Conservation (phyloP, 1,284 basidiomycete genomes). For the Sparassis latifolia region DNA sequence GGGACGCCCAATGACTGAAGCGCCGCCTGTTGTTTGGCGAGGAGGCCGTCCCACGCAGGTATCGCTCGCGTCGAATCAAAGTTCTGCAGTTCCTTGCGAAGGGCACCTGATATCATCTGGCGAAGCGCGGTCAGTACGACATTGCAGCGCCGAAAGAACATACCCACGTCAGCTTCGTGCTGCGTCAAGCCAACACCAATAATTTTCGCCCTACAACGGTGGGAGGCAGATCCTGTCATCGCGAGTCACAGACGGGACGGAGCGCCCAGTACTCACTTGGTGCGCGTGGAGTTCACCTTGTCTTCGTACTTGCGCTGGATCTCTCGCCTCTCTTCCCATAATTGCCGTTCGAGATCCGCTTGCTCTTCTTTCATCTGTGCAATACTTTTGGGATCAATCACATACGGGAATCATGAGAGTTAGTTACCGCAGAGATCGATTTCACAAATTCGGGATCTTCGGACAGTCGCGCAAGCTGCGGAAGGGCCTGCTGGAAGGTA, state of each 20-base stretch:
- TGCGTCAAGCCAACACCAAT: slow-evolving; percentile 58
- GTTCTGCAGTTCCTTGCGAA: slow-evolving; percentile 52
- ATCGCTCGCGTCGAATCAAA: slow-evolving; percentile 63
- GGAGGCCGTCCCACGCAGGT: slow-evolving; percentile 68
- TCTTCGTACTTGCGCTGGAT: slow-evolving; percentile 61
- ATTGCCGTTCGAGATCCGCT: slow-evolving; percentile 51
- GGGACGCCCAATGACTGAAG: slow-evolving; percentile 59
- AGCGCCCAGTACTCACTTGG: slow-evolving; percentile 44
- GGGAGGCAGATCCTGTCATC: not conserved
- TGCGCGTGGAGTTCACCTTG: slow-evolving; percentile 57
- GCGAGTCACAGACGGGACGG: not conserved
- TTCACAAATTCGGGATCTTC: slow-evolving; percentile 42
- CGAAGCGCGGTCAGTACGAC: not conserved
- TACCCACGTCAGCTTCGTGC: slow-evolving; percentile 60
- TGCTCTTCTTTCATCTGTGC: slow-evolving; percentile 57
- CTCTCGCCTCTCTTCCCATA: slow-evolving; percentile 56
- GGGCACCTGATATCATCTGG: slow-evolving; percentile 56
- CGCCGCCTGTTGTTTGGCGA: slow-evolving; percentile 57
- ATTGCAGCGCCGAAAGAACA: not conserved
- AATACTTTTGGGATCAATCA: slow-evolving; percentile 2
- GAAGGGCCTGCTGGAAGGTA: slow-evolving; percentile 62
- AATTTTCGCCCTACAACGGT: slow-evolving; percentile 44
- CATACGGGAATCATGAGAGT: not conserved
- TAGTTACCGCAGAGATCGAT: slow-evolving; percentile 42
- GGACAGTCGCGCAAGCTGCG: slow-evolving; percentile 45